Percentiles rank a stretch among this genome's conserved stretches.
Evolutionary conservation across 2,329 filamentous ascomycete genomes (phyloP).

Genomic region (Alternaria tenuissima): DNA sequence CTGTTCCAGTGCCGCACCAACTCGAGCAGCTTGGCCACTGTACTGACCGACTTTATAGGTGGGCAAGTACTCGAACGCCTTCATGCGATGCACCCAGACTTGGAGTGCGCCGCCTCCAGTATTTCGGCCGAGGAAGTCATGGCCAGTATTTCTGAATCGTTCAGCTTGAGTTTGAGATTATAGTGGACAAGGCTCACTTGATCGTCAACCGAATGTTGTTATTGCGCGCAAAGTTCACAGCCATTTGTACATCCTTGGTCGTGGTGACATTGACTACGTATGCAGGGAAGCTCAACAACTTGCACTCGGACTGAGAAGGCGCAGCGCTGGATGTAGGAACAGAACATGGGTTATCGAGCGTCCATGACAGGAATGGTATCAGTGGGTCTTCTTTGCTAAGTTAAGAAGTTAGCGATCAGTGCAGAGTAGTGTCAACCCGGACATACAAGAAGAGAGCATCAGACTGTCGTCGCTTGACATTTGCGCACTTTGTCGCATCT

Average conservation of each 20-base stretch:
- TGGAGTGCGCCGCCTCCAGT: conserved; percentile 41
- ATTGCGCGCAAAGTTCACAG: conserved; percentile 42
- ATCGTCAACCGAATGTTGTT: conserved; percentile 44
- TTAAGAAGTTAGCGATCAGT: neutral
- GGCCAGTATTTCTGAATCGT: conserved; percentile 37
- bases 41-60: conserved; percentile 30
- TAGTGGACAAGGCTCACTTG: conserved; percentile 23
- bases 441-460: conserved; percentile 34
- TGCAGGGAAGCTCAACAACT: conserved; percentile 29
- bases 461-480: conserved; percentile 12
- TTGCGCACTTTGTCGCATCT: conserved; percentile 26
- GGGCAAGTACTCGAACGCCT: conserved; percentile 37
- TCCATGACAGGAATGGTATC: conserved; percentile 32
- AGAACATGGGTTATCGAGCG: conserved; percentile 30
- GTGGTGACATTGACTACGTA: conserved; percentile 39
- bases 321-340: conserved; percentile 14
- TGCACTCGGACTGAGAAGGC: conserved; percentile 25
- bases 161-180: conserved; percentile 7
- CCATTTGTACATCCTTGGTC: conserved; percentile 37
- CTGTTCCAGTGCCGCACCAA: conserved; percentile 36
- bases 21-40: conserved; percentile 33
- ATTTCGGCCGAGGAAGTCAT: conserved; percentile 38
- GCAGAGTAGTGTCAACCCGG: neutral
- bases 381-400: conserved; percentile 36
- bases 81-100: conserved; percentile 38